Evolutionary conservation across 495 filamentous ascomycete species (phyloP).

Genomic region (Tuber umbilicatum): DNA sequence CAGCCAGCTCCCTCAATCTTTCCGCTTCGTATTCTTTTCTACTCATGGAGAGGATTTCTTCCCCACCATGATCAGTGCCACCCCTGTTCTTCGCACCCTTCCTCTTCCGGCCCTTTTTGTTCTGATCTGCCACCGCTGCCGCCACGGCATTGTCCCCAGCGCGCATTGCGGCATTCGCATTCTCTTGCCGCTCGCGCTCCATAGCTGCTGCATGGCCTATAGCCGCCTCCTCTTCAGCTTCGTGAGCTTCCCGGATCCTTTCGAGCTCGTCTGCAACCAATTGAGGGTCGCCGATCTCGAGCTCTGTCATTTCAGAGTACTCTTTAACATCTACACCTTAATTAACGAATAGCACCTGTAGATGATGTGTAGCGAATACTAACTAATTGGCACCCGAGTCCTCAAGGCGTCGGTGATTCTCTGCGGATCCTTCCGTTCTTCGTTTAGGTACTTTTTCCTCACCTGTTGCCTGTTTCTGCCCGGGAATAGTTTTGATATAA

Average conservation of each 20-base stretch:
- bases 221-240: constrained; percentile 50
- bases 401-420: constrained; percentile 62
- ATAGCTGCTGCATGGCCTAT: constrained; percentile 42
- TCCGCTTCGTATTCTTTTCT: constrained; percentile 44
- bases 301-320: constrained; percentile 58
- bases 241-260: constrained; percentile 59
- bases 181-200: constrained; percentile 41
- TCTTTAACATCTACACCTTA: constrained; percentile 60
- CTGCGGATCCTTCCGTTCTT: constrained; percentile 69
- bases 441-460: constrained; percentile 87
- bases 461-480: constrained; percentile 67
- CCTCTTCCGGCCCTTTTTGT: constrained; percentile 51
- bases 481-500: constrained; percentile 76
- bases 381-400: constrained; percentile 35
- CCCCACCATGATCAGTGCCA: constrained; percentile 43
- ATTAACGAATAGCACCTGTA: constrained; percentile 41
- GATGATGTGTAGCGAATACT: constrained; percentile 9
- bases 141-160: constrained; percentile 29
- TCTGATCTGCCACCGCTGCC: constrained; percentile 47
- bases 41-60: constrained; percentile 42
- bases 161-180: constrained; percentile 35
- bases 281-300: constrained; percentile 45
- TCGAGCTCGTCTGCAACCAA: constrained; percentile 67
- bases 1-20: constrained; percentile 21
- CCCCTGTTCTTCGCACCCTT: constrained; percentile 46